These are phyloP conservation scores for Aspergillus oerlinghausenensis DNA, from an alignment of 2,329 filamentous ascomycete genomes.

Conservation along the genomic window DNA sequence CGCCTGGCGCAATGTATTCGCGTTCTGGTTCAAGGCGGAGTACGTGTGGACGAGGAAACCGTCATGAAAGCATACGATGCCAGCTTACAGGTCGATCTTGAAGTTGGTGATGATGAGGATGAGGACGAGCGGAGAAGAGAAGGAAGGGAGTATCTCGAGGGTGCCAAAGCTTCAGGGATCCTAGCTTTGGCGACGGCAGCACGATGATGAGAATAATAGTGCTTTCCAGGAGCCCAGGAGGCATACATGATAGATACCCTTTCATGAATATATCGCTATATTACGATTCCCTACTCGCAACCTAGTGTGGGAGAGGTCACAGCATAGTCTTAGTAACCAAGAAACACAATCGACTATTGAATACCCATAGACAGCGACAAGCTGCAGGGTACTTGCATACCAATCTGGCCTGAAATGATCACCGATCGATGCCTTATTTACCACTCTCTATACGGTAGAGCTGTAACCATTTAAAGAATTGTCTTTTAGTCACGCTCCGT, in stretches of 20 bases:
- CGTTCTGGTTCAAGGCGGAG: constrained; percentile 73
- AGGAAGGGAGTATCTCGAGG: constrained; percentile 41
- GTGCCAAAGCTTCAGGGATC: constrained; percentile 36
- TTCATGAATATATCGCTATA: constrained; percentile 9
- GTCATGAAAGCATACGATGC: constrained; percentile 78
- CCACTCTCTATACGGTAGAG: not conserved
- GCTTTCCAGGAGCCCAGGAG: not conserved
- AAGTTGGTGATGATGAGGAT: constrained; percentile 37
- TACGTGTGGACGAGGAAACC: constrained; percentile 85
- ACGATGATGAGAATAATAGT: constrained; percentile 2
- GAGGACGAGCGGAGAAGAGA: constrained; percentile 29
- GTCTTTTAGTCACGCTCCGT: not conserved
- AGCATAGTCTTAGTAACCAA: not conserved
- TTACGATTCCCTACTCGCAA: not conserved
- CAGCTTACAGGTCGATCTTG: constrained; percentile 63
- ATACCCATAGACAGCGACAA: not conserved
- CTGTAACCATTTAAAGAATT: not conserved
- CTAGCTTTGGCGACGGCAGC: constrained; percentile 26
- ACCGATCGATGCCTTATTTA: not conserved
- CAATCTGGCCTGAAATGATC: not conserved
- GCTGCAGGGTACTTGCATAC: not conserved
- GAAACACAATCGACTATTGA: not conserved
- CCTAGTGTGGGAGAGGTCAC: not conserved
- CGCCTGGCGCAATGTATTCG: constrained; percentile 75
- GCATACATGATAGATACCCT: constrained; percentile 6